Conservation (phyloP, 1,139 yeast species). For the Suhomyces maxii region DNA sequence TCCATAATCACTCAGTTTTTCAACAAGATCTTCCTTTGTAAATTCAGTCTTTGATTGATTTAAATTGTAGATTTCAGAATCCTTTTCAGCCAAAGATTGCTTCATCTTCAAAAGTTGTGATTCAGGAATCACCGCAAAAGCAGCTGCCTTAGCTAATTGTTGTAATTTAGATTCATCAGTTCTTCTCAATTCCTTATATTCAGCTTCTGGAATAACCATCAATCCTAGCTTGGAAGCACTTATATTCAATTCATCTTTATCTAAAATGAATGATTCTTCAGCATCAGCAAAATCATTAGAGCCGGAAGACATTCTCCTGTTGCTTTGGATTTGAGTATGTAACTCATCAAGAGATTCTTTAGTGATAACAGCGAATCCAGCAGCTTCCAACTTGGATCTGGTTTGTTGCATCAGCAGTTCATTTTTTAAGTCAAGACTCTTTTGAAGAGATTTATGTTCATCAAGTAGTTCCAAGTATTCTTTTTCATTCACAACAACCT, state of each 20-base stretch:
- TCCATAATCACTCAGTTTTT: slow-evolving; percentile 45
- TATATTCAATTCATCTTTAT: slow-evolving; percentile 27
- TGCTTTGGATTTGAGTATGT: not conserved
- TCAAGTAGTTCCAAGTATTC: slow-evolving; percentile 17
- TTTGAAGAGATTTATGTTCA: not conserved
- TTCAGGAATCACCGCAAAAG: slow-evolving; percentile 23
- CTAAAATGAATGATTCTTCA: slow-evolving; percentile 33
- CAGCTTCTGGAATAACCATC: slow-evolving; percentile 31
- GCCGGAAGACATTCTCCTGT: slow-evolving; percentile 4
- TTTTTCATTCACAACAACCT: slow-evolving; percentile 23
- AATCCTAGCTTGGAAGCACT: slow-evolving; percentile 40
- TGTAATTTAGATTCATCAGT: slow-evolving; percentile 18
- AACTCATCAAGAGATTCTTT: slow-evolving; percentile 22
- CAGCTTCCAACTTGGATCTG: slow-evolving; percentile 15
- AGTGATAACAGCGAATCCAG: slow-evolving; percentile 38
- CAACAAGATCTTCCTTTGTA: slow-evolving; percentile 25
- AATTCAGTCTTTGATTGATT: slow-evolving; percentile 18
- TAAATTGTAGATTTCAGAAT: slow-evolving; percentile 30
- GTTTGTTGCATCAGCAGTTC: slow-evolving; percentile 3
- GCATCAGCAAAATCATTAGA: slow-evolving; percentile 33
- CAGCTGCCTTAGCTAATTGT: slow-evolving; percentile 16
- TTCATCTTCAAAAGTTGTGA: slow-evolving; percentile 30
- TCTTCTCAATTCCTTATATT: slow-evolving; percentile 19
- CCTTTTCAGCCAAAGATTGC: slow-evolving; percentile 36
- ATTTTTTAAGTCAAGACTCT: not conserved